Evolutionary conservation across 1,284 basidiomycete genomes (phyloP).

Genomic region (Cryptococcus floricola): DNA sequence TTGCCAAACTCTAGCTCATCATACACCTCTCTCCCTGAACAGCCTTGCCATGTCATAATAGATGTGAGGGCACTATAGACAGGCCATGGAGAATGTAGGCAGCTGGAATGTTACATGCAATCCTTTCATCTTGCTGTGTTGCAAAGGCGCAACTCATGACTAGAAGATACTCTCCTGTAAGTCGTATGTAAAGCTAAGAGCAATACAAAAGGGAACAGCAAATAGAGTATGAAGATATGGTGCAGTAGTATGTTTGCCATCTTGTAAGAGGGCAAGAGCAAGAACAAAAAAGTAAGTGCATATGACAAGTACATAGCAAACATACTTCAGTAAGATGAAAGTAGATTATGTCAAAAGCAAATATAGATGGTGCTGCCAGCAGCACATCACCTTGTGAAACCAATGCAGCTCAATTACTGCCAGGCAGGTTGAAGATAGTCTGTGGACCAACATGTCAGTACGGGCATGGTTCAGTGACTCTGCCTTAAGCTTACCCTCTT

Average conservation of each 20-base stretch:
- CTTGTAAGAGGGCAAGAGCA: not conserved
- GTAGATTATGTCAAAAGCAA: not conserved
- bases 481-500: constrained; percentile 3
- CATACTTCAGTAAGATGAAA: too few species aligned
- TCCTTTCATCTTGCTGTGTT: not conserved
- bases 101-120: not conserved
- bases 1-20: too few species aligned
- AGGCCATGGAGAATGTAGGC: not conserved
- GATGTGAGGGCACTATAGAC: too few species aligned
- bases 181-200: not conserved
- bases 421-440: not conserved
- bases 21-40: too few species aligned
- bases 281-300: not conserved
- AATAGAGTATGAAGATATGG: not conserved
- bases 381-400: not conserved
- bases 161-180: not conserved
- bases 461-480: not conserved
- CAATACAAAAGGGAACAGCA: too few species aligned
- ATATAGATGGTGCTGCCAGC: not conserved
- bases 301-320: not conserved
- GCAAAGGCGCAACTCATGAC: not conserved
- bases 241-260: not conserved
- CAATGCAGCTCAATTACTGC: not conserved
- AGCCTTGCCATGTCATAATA: too few species aligned
- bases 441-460: not conserved